phyloP scores from a whole-genome alignment of 495 filamentous ascomycete genomes.

The Penicillium coffeae region DNA sequence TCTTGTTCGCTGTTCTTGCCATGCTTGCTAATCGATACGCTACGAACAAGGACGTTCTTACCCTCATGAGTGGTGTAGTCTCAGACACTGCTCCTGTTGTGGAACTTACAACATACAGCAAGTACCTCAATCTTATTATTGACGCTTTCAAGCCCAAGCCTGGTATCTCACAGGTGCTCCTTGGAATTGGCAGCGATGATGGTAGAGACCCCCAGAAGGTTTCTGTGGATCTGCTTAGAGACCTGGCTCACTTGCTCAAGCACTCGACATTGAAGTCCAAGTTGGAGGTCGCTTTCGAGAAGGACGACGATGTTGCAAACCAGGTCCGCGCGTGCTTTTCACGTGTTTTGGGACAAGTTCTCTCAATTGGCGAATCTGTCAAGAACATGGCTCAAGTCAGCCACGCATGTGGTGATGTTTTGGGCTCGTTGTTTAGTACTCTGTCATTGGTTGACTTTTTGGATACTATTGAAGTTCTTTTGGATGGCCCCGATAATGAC shows the following conservation, averaged over 20 bases:
- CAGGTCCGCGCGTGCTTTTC: conserved; percentile 66
- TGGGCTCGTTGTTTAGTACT: conserved; percentile 71
- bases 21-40: conserved; percentile 48
- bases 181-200: conserved; percentile 60
- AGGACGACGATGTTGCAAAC: conserved; percentile 45
- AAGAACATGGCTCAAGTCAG: conserved; percentile 59
- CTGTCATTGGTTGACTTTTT: conserved; percentile 82
- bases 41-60: conserved; percentile 41
- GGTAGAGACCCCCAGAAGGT: conserved; percentile 56
- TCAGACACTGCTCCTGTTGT: conserved; percentile 56
- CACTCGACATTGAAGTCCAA: conserved; percentile 43
- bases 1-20: conserved; percentile 47
- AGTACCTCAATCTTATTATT: conserved; percentile 64
- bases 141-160: conserved; percentile 72
- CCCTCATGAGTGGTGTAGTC: conserved; percentile 39
- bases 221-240: conserved; percentile 57
- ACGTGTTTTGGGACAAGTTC: conserved; percentile 61
- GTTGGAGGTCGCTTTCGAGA: conserved; percentile 35
- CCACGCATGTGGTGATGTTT: conserved; percentile 60
- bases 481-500: conserved; percentile 65
- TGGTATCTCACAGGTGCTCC: conserved; percentile 61
- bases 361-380: conserved; percentile 57
- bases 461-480: conserved; percentile 71
- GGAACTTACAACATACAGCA: conserved; percentile 65
- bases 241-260: conserved; percentile 41